phyloP scores from a whole-genome alignment of 495 filamentous ascomycete species.

The Penicillium mononematosum region DNA sequence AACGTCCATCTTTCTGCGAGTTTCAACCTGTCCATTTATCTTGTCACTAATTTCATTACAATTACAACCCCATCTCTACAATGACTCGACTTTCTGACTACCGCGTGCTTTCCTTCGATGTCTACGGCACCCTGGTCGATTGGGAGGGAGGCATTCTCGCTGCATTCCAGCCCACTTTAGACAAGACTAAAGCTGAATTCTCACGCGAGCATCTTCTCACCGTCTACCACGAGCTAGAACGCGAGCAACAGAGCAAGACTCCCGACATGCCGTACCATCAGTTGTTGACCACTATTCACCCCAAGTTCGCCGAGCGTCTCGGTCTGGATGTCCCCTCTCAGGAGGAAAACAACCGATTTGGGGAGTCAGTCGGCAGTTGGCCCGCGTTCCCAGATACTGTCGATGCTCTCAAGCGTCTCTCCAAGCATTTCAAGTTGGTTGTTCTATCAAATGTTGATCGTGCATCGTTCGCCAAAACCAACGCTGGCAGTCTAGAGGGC shows the following conservation, averaged over 20 bases:
- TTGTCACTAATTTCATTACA: background rate
- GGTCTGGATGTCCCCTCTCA: slow-evolving; percentile 33
- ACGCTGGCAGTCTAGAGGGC: slow-evolving; percentile 47
- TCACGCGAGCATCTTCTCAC: slow-evolving; percentile 41
- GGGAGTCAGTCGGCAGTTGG: slow-evolving; percentile 59
- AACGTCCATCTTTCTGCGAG: background rate
- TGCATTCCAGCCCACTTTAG: slow-evolving; percentile 44
- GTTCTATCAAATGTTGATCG: slow-evolving; percentile 73
- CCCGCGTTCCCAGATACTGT: slow-evolving; percentile 64
- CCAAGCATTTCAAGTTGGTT: slow-evolving; percentile 63
- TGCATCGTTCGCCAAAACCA: slow-evolving; percentile 56
- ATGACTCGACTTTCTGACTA: slow-evolving; percentile 44
- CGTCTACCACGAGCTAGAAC: slow-evolving; percentile 44
- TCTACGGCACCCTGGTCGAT: slow-evolving; percentile 81
- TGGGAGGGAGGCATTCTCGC: slow-evolving; percentile 56
- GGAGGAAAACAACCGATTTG: slow-evolving; percentile 43
- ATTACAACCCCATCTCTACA: slow-evolving; percentile 9
- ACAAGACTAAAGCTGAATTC: slow-evolving; percentile 40
- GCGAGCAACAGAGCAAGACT: slow-evolving; percentile 43
- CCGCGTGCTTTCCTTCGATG: slow-evolving; percentile 67
- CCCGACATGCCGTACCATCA: slow-evolving; percentile 57
- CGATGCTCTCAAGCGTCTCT: slow-evolving; percentile 54
- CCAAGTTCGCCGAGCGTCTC: slow-evolving; percentile 43
- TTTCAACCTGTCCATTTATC: background rate
- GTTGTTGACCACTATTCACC: slow-evolving; percentile 54